phyloP scores from a whole-genome alignment of 768 basidiomycete genomes.

The Mycena galericulata region DNA sequence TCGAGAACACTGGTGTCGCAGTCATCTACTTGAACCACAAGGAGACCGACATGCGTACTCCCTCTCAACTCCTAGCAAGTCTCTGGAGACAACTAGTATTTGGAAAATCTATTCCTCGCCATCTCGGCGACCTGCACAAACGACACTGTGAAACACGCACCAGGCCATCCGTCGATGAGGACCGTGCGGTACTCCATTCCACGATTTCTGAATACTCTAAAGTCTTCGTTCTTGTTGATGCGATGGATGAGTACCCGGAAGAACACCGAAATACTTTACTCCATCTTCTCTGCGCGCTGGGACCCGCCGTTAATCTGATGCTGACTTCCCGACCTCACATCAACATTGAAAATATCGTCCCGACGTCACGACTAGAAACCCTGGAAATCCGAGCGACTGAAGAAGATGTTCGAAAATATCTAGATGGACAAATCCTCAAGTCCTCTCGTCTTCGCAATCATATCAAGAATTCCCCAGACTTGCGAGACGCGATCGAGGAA shows the following conservation, averaged over 20 bases:
- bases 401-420: background rate
- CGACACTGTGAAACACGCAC: constrained; percentile 1
- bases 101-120: background rate
- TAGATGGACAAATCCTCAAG: background rate
- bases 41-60: background rate
- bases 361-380: background rate
- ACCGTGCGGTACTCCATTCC: background rate
- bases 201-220: background rate
- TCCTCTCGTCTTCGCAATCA: background rate
- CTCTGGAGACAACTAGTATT: constrained; percentile 7
- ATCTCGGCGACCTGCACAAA: background rate
- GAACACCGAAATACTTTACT: background rate
- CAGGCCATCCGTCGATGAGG: background rate
- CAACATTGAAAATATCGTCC: background rate
- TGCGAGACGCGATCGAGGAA: background rate
- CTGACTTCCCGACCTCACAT: constrained; percentile 18
- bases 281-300: background rate
- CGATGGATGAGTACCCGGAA: constrained; percentile 20
- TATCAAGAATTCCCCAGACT: background rate
- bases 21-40: constrained; percentile 1
- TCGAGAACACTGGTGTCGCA: background rate
- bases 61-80: background rate
- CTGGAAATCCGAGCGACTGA: constrained; percentile 8
- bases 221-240: constrained; percentile 13
- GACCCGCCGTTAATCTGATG: background rate